A percentile compares a stretch with the other conserved stretches of the same genome.
Evolutionary conservation across 2,329 filamentous ascomycete genomes (phyloP).

Genomic region (Claviceps digitariae): DNA sequence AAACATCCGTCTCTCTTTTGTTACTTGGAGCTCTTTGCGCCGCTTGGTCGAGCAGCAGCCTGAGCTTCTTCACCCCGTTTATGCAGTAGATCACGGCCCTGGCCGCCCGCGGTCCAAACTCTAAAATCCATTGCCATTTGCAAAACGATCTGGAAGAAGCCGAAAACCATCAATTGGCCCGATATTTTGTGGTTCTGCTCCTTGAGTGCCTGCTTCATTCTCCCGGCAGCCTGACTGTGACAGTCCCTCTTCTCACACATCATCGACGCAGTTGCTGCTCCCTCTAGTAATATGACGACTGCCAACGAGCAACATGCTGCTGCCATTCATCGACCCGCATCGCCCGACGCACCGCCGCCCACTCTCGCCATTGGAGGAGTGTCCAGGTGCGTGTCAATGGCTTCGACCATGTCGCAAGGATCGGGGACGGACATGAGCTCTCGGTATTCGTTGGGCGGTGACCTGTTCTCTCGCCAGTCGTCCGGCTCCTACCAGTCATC

Average conservation of each 20-base stretch:
- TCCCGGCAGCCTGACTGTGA: background rate
- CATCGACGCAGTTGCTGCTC: background rate
- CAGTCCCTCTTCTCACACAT: background rate
- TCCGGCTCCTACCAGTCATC: conserved; percentile 42
- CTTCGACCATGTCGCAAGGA: conserved; percentile 44
- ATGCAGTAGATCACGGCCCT: conserved; percentile 2
- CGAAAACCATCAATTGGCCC: background rate
- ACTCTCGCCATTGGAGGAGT: conserved; percentile 48
- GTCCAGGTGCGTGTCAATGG: conserved; percentile 50
- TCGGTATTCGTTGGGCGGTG: conserved; percentile 43
- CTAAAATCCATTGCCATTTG: background rate
- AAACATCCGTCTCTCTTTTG: background rate
- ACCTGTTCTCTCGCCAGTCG: conserved; percentile 42
- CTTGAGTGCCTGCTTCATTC: background rate
- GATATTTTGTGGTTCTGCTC: background rate
- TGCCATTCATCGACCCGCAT: conserved; percentile 22
- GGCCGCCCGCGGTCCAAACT: conserved; percentile 3
- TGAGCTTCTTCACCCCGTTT: conserved; percentile 4
- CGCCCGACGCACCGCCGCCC: conserved; percentile 45
- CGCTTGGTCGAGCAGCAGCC: conserved; percentile 4
- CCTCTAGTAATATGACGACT: conserved; percentile 18
- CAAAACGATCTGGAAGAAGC: background rate
- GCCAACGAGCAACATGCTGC: conserved; percentile 15
- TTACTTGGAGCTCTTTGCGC: conserved; percentile 3
- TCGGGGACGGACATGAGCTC: conserved; percentile 36